A percentile compares a stretch with the other conserved stretches of the same genome.
Evolutionary conservation across 1,284 basidiomycete genomes (phyloP).

Genomic region (Fomitopsis pinicola): DNA sequence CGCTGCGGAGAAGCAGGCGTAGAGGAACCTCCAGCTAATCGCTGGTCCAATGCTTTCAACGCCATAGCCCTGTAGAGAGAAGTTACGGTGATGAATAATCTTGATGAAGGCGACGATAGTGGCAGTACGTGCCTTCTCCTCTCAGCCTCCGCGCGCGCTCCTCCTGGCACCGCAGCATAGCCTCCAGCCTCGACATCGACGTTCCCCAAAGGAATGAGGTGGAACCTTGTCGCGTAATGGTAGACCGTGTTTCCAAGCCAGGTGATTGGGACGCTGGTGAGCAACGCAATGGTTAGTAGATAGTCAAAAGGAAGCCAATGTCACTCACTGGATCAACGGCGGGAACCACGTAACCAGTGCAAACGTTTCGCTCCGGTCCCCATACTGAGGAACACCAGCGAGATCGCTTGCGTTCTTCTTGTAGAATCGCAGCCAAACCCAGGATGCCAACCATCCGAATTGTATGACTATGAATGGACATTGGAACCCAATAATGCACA

Average conservation of each 20-base stretch:
- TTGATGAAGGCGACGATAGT: not conserved
- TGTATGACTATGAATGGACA: slow-evolving; percentile 96
- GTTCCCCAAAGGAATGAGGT: slow-evolving; percentile 67
- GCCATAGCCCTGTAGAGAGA: slow-evolving; percentile 70
- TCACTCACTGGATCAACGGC: slow-evolving; percentile 79
- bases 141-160: slow-evolving; percentile 91
- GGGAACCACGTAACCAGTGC: slow-evolving; percentile 98
- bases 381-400: slow-evolving; percentile 61
- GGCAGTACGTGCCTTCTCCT: slow-evolving; percentile 62
- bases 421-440: slow-evolving; percentile 96
- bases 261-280: slow-evolving; percentile 57
- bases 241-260: slow-evolving; percentile 69
- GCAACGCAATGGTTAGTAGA: not conserved
- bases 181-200: slow-evolving; percentile 68
- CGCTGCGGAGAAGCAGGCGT: slow-evolving; percentile 41
- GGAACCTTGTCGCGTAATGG: slow-evolving; percentile 68
- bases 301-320: slow-evolving; percentile 32
- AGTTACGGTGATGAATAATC: slow-evolving; percentile 9
- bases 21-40: slow-evolving; percentile 51
- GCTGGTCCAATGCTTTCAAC: slow-evolving; percentile 92
- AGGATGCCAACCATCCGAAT: slow-evolving; percentile 96
- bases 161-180: slow-evolving; percentile 78
- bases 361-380: slow-evolving; percentile 95
- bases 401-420: slow-evolving; percentile 72
- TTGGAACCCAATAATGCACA: slow-evolving; percentile 85